Evolutionary conservation across 1,284 basidiomycete genomes (phyloP).

Genomic region (Irpex sp.): DNA sequence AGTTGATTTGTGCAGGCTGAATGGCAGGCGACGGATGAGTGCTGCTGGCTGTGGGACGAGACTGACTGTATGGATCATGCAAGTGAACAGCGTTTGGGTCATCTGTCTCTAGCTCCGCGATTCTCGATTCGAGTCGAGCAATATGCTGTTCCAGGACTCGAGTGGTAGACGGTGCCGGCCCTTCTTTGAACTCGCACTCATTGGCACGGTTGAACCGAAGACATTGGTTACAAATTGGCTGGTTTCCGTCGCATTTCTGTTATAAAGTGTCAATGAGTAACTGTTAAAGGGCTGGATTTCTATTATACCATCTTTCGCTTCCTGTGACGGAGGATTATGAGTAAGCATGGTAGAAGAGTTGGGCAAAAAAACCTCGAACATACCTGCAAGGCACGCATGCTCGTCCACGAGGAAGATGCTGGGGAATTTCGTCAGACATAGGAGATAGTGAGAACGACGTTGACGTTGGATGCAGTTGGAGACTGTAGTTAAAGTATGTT

Average conservation of each 20-base stretch:
- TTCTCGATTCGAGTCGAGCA: conserved; percentile 12
- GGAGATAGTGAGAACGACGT: neutral
- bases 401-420: conserved; percentile 16
- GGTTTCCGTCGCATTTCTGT: conserved; percentile 18
- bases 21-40: conserved; percentile 14
- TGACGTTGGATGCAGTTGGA: neutral
- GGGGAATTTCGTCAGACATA: conserved; percentile 12
- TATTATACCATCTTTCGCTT: conserved; percentile 15
- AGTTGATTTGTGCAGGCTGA: conserved; percentile 6
- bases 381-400: conserved; percentile 19
- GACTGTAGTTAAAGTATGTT: neutral
- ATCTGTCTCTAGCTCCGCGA: conserved; percentile 15
- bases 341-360: neutral
- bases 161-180: conserved; percentile 11
- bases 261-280: neutral
- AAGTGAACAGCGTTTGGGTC: conserved; percentile 17
- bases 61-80: conserved; percentile 11
- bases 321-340: conserved; percentile 5
- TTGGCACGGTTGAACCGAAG: conserved; percentile 20
- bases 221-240: conserved; percentile 17
- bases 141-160: conserved; percentile 18
- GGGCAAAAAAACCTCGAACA: neutral
- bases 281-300: neutral
- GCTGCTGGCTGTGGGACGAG: neutral
- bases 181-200: conserved; percentile 17